Evolutionary conservation across 345 rosid genomes (phyloP).

Genomic region (Excoecaria agallocha): DNA sequence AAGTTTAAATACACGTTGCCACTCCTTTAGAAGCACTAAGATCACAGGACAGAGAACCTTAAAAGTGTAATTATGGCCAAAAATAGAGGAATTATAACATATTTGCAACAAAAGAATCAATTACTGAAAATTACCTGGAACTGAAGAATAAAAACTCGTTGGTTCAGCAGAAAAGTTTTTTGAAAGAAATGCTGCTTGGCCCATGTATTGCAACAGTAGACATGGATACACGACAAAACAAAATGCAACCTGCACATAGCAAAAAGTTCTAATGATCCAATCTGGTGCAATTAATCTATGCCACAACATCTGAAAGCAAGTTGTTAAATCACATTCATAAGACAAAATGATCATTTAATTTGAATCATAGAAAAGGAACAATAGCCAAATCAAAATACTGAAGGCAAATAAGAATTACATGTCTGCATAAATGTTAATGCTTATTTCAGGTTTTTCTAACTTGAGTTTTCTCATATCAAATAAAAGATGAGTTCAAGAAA

Average conservation of each 20-base stretch:
- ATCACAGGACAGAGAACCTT: not conserved
- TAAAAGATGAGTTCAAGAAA: no score
- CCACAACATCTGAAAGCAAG: not conserved
- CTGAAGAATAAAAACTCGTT: slow-evolving; percentile 71
- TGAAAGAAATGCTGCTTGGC: slow-evolving; percentile 92
- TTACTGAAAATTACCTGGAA: slow-evolving; percentile 64
- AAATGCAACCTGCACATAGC: slow-evolving; percentile 71
- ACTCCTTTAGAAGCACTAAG: slow-evolving; percentile 3
- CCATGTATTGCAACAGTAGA: slow-evolving; percentile 97
- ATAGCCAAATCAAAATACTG: not conserved
- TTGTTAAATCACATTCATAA: not conserved
- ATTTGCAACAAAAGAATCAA: not conserved
- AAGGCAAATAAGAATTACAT: not conserved
- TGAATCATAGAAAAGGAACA: not conserved
- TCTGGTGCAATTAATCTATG: not conserved
- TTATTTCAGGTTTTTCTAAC: not conserved
- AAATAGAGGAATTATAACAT: slow-evolving; percentile 12
- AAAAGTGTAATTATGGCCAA: not conserved
- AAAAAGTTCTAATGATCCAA: not conserved
- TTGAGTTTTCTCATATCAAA: no score
- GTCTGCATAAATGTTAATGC: not conserved
- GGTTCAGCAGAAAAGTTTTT: slow-evolving; percentile 60
- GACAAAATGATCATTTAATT: not conserved
- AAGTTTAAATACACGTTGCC: not conserved
- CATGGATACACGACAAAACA: slow-evolving; percentile 76